Percentiles rank a stretch among this genome's conserved stretches.
phyloP scores from a whole-genome alignment of 2,329 filamentous ascomycete species.

The Rutstroemia sp. region DNA sequence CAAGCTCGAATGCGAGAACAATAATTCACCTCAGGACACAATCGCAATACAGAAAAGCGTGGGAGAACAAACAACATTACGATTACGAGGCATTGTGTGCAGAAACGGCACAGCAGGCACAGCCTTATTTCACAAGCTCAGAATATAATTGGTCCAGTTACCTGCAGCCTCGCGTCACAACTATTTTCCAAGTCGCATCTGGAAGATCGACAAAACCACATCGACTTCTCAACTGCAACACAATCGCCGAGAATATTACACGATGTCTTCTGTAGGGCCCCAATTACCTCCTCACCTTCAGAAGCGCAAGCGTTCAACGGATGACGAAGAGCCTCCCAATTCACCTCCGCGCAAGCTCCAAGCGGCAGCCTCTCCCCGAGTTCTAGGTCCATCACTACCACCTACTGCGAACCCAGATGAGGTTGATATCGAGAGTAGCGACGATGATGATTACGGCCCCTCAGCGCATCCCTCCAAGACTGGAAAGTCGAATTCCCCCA shows the following conservation, averaged over 20 bases:
- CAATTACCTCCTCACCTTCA: constrained; percentile 59
- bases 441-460: constrained; percentile 26
- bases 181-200: no score
- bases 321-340: constrained; percentile 31
- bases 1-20: background rate
- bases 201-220: background rate
- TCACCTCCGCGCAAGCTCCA: constrained; percentile 40
- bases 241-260: background rate
- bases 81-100: background rate
- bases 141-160: background rate
- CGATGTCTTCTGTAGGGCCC: constrained; percentile 47
- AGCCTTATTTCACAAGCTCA: background rate
- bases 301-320: constrained; percentile 52
- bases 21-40: background rate
- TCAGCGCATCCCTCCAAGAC: constrained; percentile 15
- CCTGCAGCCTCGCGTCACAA: background rate
- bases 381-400: constrained; percentile 22
- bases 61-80: background rate
- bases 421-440: constrained; percentile 38
- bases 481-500: constrained; percentile 18
- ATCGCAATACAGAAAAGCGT: background rate
- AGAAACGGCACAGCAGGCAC: background rate
- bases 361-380: constrained; percentile 20
- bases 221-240: constrained; percentile 4
- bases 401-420: constrained; percentile 37